phyloP scores from a whole-genome alignment of 2,329 filamentous ascomycete genomes.

The Basipetospora chlamydospora region DNA sequence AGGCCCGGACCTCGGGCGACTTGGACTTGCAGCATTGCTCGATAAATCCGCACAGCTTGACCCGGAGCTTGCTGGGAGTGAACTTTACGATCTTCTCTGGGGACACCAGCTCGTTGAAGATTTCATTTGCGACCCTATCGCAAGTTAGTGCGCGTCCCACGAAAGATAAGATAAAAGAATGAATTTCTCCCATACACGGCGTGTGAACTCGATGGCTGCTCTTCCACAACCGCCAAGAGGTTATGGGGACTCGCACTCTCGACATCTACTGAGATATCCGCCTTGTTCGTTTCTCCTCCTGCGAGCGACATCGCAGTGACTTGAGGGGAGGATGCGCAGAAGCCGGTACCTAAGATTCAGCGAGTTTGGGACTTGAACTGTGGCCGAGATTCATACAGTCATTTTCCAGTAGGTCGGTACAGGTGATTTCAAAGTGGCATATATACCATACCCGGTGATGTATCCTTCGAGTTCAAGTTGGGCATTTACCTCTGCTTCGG shows the following conservation, averaged over 20 bases:
- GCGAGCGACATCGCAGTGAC: not conserved
- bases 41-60: constrained; percentile 47
- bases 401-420: no score
- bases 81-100: constrained; percentile 38
- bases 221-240: constrained; percentile 1
- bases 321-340: no score
- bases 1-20: constrained; percentile 24
- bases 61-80: constrained; percentile 37
- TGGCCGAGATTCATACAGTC: no score
- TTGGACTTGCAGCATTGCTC: constrained; percentile 41
- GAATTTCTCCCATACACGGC: constrained; percentile 3
- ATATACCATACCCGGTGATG: no score
- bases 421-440: no score
- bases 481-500: no score
- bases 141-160: not conserved
- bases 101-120: constrained; percentile 33
- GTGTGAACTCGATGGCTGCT: not conserved
- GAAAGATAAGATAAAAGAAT: no score
- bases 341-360: no score
- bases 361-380: no score
- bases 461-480: no score
- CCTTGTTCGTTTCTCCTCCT: not conserved
- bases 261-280: not conserved
- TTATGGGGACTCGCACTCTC: not conserved
- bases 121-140: constrained; percentile 19